These are phyloP conservation scores for Cardiospermum halicacabum DNA, from an alignment of 345 rosid species.

Conservation along the genomic window DNA sequence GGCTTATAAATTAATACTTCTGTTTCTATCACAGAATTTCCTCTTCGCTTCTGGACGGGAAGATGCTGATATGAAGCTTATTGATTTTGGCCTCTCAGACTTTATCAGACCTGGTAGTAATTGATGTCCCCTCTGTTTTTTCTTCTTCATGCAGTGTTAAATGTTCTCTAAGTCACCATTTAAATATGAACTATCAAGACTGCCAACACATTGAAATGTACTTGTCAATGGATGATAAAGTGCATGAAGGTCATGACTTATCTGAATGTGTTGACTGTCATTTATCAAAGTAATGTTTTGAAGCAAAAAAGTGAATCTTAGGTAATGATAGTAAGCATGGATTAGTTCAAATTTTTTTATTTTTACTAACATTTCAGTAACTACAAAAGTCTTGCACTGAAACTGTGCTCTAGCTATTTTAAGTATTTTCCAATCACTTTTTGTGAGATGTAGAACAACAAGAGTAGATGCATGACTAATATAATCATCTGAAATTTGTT, in stretches of 20 bases:
- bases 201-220: neutral
- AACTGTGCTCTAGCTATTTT: neutral
- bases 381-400: neutral
- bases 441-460: neutral
- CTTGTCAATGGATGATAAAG: neutral
- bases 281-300: neutral
- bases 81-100: slow-evolving; percentile 88
- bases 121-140: neutral
- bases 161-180: neutral
- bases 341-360: neutral
- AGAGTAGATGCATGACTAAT: neutral
- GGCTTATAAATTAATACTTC: slow-evolving; percentile 14
- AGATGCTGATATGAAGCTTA: slow-evolving; percentile 72
- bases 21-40: slow-evolving; percentile 51
- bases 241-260: neutral
- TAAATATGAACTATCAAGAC: neutral
- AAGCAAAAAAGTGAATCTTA: neutral
- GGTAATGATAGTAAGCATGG: neutral
- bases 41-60: slow-evolving; percentile 57
- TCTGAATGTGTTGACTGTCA: neutral
- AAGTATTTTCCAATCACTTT: neutral
- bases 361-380: neutral
- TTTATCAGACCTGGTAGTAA: slow-evolving; percentile 66
- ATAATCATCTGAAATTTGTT: neutral
- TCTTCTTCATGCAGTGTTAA: neutral